Base-by-base conservation (phyloP, 495 filamentous ascomycete genomes). In the Penicillium argentinense region DNA sequence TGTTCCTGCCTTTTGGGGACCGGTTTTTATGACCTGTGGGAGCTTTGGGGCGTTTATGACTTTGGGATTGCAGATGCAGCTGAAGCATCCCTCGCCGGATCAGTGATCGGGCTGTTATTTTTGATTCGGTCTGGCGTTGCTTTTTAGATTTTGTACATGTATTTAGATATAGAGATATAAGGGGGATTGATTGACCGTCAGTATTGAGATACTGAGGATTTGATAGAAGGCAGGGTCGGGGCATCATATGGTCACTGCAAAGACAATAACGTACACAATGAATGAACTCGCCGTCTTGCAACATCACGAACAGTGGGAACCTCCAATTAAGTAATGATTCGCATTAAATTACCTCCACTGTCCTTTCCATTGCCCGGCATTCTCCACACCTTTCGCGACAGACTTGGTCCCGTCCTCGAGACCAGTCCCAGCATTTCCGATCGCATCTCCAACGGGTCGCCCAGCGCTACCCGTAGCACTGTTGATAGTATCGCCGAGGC, bases 301-400 rank as follows among this genome's bases (percentile, higher is more conserved):
- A n/a, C n/a, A n/a, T n/a, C n/a, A n/a, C n/a, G n/a, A n/a, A n/a
- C n/a, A n/a, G n/a, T n/a, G n/a, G n/a, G n/a, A n/a, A n/a, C n/a
- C n/a, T n/a, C n/a, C n/a, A n/a, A n/a, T n/a, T n/a, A n/a, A n/a
- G n/a, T n/a, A n/a, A n/a, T n/a, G n/a, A n/a, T n/a, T n/a, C n/a
- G n/a, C n/a, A n/a, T n/a, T n/a, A n/a, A 2, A 5, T 27, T 18
- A 14, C 8, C 14, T 36, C 33, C 24, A 16, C 3, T 17, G 13
- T 57, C 38, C 78, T 71, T 77, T 82, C 74, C 83, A 83, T 65
- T 87, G 68, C 3, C 85, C 84, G 21, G 85, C 83, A 59, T 85
- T 73, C 70, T 88, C 84, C 27, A 85, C 75, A 0, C 84, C 83
- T 62, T 79, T 74, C 9, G 80, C 76, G 25, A 86, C 74, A 24